Conservation (phyloP, 2,329 filamentous ascomycete species). For the Scedosporium minutisporum region DNA sequence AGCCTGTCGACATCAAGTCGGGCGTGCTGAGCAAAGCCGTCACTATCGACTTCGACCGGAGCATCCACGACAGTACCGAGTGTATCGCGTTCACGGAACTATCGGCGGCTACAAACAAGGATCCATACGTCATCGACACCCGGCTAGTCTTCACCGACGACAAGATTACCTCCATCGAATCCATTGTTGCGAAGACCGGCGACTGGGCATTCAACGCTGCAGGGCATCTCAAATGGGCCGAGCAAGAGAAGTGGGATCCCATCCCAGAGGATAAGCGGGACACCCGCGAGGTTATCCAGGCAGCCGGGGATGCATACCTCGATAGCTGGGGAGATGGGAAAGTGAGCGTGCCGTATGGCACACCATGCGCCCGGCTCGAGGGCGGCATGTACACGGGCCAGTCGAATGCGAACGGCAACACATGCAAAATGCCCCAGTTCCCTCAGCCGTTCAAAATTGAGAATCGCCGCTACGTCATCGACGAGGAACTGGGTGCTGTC, state of each 20-base stretch:
- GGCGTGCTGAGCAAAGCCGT: conserved; percentile 22
- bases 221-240: conserved; percentile 23
- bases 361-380: conserved; percentile 25
- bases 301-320: conserved; percentile 26
- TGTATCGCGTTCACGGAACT: conserved; percentile 27
- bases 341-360: conserved; percentile 26
- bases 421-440: conserved; percentile 23
- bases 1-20: conserved; percentile 17
- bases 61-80: conserved; percentile 22
- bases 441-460: conserved; percentile 17
- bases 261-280: conserved; percentile 22
- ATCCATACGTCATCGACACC: conserved; percentile 27
- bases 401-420: conserved; percentile 16
- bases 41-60: conserved; percentile 25
- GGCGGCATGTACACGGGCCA: conserved; percentile 24
- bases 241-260: conserved; percentile 21
- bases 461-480: conserved; percentile 16
- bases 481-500: conserved; percentile 13
- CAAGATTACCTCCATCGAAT: conserved; percentile 14
- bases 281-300: conserved; percentile 22
- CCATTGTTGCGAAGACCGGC: conserved; percentile 23
- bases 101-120: conserved; percentile 14
- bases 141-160: conserved; percentile 19
- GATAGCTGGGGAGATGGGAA: conserved; percentile 25
- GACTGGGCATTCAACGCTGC: conserved; percentile 29